Evolutionary conservation across 331 rosid species (phyloP).

Genomic region (Cydonia oblonga): DNA sequence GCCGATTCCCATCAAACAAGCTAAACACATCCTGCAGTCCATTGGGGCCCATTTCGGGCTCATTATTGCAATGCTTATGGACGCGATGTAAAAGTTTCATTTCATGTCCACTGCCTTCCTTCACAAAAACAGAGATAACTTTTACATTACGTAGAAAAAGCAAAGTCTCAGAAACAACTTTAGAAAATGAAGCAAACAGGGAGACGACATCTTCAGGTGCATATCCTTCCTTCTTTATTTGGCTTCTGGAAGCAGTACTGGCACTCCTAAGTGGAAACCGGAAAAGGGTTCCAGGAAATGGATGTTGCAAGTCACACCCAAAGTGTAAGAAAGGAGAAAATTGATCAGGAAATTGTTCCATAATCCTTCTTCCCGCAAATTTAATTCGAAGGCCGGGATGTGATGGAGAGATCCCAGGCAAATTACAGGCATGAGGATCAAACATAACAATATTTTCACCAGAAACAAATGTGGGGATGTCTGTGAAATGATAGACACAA

Average conservation of each 20-base stretch:
- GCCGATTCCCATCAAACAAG: conserved; percentile 46
- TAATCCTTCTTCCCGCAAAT: conserved; percentile 74
- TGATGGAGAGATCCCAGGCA: conserved; percentile 98
- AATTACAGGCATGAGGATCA: conserved; percentile 89
- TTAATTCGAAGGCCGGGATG: conserved; percentile 93
- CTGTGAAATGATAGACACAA: conserved; percentile 97
- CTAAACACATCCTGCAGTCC: conserved; percentile 55
- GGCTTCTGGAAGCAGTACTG: conserved; percentile 77
- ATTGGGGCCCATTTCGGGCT: conserved; percentile 48
- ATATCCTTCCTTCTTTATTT: conserved; percentile 85
- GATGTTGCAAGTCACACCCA: conserved; percentile 84
- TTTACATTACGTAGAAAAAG: conserved; percentile 79
- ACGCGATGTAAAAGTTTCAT: conserved; percentile 80
- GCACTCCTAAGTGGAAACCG: conserved; percentile 90
- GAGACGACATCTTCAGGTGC: conserved; percentile 77
- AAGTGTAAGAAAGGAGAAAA: conserved; percentile 86
- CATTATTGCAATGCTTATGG: conserved; percentile 41
- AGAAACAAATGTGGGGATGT: conserved; percentile 88
- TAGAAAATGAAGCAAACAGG: conserved; percentile 67
- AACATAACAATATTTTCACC: conserved; percentile 93
- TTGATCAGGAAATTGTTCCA: conserved; percentile 98
- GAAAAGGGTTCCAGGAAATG: conserved; percentile 89
- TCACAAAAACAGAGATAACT: conserved; percentile 67
- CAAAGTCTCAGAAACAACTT: conserved; percentile 79
- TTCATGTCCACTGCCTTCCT: conserved; percentile 74